Base-by-base conservation (phyloP, 139 green algal genomes). In the Pseudopediastrum boryanum region DNA sequence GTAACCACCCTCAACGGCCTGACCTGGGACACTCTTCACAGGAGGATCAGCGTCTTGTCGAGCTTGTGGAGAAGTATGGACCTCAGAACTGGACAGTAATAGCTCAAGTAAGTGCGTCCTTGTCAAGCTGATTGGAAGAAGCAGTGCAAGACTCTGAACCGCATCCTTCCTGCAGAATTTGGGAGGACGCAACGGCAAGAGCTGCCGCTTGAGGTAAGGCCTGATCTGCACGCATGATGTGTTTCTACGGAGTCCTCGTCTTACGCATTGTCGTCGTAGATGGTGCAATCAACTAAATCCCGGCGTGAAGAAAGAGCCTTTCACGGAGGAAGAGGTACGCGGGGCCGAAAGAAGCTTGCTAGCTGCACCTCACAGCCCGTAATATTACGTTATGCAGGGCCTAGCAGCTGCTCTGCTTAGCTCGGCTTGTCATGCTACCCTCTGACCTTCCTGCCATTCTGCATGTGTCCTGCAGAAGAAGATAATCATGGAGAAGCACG, bases 261-360 rank as follows among this genome's bases (percentile, higher is more conserved):
- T 27, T 7, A 8, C n/a, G 54, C 54, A 27, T 6, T 69, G 43
- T 63, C 66, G 48, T 35, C 69, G 65, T n/a, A 66, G 82, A 36
- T 86, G 82, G 82, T 83, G 76, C 69, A 86, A 86, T 39, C 82
- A 86, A 76, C 69, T 86, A 0, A 78, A 59, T n/a, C 82, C 82
- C 10, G 69, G 71, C 51, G 77, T 86, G 46, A 88, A 87, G 72
- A 88, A 82, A 33, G 85, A 87, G 25, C 78, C 84, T 2, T 93
- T 90, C 79, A 85, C 73, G 2, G 44, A 74, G 21, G 85, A 90
- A 70, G 89, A 93, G 78, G 74, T 78, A 27, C 46, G 46, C 16
- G 46, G 13, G 8, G 71, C 12, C n/a, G n/a, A n/a, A n/a, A n/a
- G n/a, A n/a, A n/a, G n/a, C n/a, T n/a, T n/a, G n/a, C n/a, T n/a